Evolutionary conservation across 345 rosid genomes (phyloP), one percentile per base, ranked within the genome.

Genomic region (Sapria himalayana): DNA sequence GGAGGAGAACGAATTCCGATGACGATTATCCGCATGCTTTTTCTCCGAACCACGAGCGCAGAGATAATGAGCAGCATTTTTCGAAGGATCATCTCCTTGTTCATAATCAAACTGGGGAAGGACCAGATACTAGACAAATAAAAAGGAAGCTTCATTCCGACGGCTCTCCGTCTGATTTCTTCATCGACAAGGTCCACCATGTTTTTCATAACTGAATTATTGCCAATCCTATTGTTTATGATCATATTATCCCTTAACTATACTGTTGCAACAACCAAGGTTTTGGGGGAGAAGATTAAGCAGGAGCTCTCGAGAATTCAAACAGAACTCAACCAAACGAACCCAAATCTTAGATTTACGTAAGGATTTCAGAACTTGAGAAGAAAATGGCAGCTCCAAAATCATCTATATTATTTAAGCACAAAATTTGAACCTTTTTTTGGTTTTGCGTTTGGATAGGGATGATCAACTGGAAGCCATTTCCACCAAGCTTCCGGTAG

Each of bases 401-500:
- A n/a, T n/a, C 4, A 1, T 29, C 17, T 18, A 29, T 37, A 14
- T 24, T 13, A 3, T 35, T 15, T 24, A 11, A 33, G 4, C 34
- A 33, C n/a, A 21, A 15, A 11, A 17, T 19, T 39, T 35, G 29
- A 33, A 9, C 45, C 11, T 17, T 29, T 19, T 48, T 21, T n/a
- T 33, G 10, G 22, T 19, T 44, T 9, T 36, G 46, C 37, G 52
- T 15, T 55, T 57, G 40, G 19, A 17, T 32, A 78, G 91, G 52
- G 56, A 64, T 53, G 84, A 78, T 11, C 77, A 74, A 56, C 69
- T 78, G 31, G 91, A 78, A 62, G 91, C 72, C 23, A 74, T 78
- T 45, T 78, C 91, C 47, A 74, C 91, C 38, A 78, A 57, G 51
- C 84, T 74, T 45, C 84, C 91, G 0, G 80, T 69, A 29, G 91